Conservation (phyloP, 169 alveolate species). For the Plasmodium coatneyi region DNA sequence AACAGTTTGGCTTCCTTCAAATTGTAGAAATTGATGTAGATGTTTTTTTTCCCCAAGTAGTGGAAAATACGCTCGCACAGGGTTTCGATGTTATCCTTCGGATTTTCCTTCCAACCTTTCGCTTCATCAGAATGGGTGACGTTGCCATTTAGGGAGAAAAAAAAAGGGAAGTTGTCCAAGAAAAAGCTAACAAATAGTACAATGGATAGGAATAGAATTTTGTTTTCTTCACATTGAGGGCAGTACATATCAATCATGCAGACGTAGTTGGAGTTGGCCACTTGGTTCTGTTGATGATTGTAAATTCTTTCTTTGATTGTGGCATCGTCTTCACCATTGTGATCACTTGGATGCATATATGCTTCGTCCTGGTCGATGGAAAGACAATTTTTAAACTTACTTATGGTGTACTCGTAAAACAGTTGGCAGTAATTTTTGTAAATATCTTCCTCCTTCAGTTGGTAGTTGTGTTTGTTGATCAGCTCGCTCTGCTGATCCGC, state of each 20-base stretch:
- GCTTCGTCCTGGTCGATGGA: background rate
- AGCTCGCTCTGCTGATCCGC: background rate
- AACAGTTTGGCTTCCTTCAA: slow-evolving; percentile 9
- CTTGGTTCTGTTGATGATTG: background rate
- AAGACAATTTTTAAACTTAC: slow-evolving; percentile 10
- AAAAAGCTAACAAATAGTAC: slow-evolving; percentile 38
- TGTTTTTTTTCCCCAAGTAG: slow-evolving; percentile 47
- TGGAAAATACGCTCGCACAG: slow-evolving; percentile 50
- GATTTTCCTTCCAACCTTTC: background rate
- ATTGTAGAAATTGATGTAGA: slow-evolving; percentile 19
- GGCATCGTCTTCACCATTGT: slow-evolving; percentile 8
- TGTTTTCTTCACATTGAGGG: slow-evolving; percentile 37
- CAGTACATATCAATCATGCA: slow-evolving; percentile 46
- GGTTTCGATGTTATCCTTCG: slow-evolving; percentile 16
- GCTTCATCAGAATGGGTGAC: background rate
- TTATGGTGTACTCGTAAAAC: slow-evolving; percentile 43
- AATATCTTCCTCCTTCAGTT: slow-evolving; percentile 31
- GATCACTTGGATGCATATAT: background rate
- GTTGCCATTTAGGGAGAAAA: background rate
- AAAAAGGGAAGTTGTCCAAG: slow-evolving; percentile 54
- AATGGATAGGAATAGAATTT: slow-evolving; percentile 46
- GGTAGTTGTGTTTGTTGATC: slow-evolving; percentile 35
- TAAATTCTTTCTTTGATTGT: background rate
- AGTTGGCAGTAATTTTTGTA: slow-evolving; percentile 56
- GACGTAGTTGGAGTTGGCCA: slow-evolving; percentile 7